phyloP scores from a whole-genome alignment of 2,329 filamentous ascomycete species.

The Colletotrichum sp. region DNA sequence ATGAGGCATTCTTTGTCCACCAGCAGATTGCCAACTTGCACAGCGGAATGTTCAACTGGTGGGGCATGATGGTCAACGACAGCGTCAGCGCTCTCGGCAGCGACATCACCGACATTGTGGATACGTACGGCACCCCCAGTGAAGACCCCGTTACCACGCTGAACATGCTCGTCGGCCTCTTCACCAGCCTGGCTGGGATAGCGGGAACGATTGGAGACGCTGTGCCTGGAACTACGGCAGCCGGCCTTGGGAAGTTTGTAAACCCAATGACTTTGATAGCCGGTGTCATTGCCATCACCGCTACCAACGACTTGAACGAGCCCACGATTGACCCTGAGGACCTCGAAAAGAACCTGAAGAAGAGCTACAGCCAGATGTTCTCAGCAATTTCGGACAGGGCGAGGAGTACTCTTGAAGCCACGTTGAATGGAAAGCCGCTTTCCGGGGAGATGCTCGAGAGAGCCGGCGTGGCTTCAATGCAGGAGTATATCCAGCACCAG shows the following conservation, averaged over 20 bases:
- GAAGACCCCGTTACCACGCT: neutral
- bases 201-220: neutral
- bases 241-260: neutral
- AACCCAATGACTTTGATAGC: neutral
- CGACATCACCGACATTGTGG: neutral
- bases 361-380: neutral
- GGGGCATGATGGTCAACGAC: neutral
- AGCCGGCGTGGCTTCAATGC: neutral
- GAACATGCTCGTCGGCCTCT: neutral
- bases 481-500: neutral
- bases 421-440: neutral
- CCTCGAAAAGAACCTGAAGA: neutral
- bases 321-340: neutral
- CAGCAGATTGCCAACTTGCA: neutral
- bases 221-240: neutral
- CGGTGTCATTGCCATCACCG: neutral
- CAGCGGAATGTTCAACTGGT: neutral
- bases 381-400: neutral
- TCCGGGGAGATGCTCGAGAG: neutral
- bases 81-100: neutral
- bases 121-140: neutral
- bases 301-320: neutral
- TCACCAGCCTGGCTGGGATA: neutral
- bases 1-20: neutral
- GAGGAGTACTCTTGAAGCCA: neutral